Conservation (phyloP, 1,284 basidiomycete species). For the Mycosarcoma maydis region DNA sequence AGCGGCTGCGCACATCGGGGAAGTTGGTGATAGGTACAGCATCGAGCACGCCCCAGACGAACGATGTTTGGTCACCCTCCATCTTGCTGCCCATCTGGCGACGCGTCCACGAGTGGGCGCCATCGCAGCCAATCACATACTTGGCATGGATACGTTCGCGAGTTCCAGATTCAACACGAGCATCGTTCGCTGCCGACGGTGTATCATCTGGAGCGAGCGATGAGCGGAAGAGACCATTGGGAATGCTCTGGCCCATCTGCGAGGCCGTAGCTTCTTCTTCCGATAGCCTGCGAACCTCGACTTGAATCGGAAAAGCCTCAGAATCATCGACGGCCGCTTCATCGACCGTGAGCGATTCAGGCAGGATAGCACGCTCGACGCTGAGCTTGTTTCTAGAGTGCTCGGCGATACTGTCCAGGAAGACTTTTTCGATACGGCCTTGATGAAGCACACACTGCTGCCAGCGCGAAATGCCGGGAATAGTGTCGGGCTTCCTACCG, state of each 20-base stretch:
- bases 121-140: constrained; percentile 42
- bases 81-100: constrained; percentile 51
- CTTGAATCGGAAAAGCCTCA: constrained; percentile 13
- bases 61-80: constrained; percentile 67
- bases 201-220: constrained; percentile 29
- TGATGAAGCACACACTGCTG: constrained; percentile 40
- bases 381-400: constrained; percentile 19
- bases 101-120: constrained; percentile 35
- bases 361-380: constrained; percentile 26
- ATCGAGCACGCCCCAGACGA: constrained; percentile 65
- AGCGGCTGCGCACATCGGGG: constrained; percentile 80
- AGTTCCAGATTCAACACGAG: constrained; percentile 7
- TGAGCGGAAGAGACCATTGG: constrained; percentile 33
- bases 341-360: constrained; percentile 21
- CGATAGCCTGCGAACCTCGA: constrained; percentile 25
- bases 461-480: constrained; percentile 34
- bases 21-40: constrained; percentile 25
- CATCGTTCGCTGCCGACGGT: background rate
- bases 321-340: constrained; percentile 18
- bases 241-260: constrained; percentile 33
- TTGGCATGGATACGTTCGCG: constrained; percentile 38
- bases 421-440: constrained; percentile 32
- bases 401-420: constrained; percentile 27
- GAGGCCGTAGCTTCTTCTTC: constrained; percentile 27
- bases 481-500: constrained; percentile 27